Percentiles rank a stretch among this genome's conserved stretches.
Conservation (phyloP, 169 alveolate genomes). For the Plasmodium yoelii region DNA sequence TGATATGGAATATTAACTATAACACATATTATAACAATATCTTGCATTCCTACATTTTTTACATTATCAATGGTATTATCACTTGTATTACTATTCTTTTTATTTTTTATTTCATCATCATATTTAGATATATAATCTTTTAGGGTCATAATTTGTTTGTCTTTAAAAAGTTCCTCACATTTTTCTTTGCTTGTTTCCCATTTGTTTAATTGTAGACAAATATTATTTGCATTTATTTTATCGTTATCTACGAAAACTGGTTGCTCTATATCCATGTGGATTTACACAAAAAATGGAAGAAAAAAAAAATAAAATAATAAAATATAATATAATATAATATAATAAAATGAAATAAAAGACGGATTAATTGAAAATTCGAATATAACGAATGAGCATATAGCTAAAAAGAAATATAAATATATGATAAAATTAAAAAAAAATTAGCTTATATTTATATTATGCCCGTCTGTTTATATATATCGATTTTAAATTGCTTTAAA, state of each 20-base stretch:
- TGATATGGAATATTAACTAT: conserved; percentile 71
- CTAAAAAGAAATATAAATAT: too few relatives aligned
- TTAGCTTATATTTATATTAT: too few relatives aligned
- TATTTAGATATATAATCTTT: conserved; percentile 48
- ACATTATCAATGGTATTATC: neutral
- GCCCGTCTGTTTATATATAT: too few relatives aligned
- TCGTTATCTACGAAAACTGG: neutral
- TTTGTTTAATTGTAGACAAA: conserved; percentile 12
- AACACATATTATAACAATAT: conserved; percentile 41
- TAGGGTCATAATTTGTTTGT: conserved; percentile 34
- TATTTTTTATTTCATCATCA: conserved; percentile 54
- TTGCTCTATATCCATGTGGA: neutral
- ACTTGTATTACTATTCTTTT: neutral
- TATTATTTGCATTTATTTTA: conserved; percentile 32
- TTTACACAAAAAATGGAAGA: neutral
- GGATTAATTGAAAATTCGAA: neutral
- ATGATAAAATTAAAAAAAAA: too few relatives aligned
- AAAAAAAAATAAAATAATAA: too few relatives aligned
- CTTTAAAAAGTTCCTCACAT: conserved; percentile 13
- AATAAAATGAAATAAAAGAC: neutral
- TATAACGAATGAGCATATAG: neutral
- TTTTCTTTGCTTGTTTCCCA: conserved; percentile 52
- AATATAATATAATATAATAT: too few relatives aligned
- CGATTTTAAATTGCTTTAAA: too few relatives aligned
- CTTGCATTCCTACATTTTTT: neutral